Evolutionary conservation across 2,329 filamentous ascomycete genomes (phyloP), one percentile per base, ranked within the genome.

Genomic region (Aspergillus sojae): DNA sequence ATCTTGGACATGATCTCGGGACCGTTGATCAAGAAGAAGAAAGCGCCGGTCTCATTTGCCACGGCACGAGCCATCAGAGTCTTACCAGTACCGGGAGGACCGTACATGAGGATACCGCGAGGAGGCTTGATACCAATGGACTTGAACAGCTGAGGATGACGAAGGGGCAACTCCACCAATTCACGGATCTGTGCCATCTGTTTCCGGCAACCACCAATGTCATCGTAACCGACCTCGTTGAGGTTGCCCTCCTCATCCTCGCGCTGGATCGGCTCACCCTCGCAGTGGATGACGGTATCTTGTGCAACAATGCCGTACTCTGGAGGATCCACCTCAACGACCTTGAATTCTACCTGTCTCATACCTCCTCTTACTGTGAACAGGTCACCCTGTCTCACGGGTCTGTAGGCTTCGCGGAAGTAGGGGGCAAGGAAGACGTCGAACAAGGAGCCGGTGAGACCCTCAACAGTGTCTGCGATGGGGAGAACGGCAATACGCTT

Each of bases 1-100:
- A 98, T 98, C 88, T 98, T 98, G 64, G 94, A 97, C 95, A 99
- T 98, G 84, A 99, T 98, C 80, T 98, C 95, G 58, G 95, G 95
- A 69, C 95, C 94, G 82, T 98, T 98, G 88, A 99, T 98, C 68
- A 98, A 83, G 89, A 99, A 98, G 85, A 99, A 99, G 85, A 98
- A 98, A 56, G 94, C 94, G 74, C 95, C 95, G 39, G 95, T 98
- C 86, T 98, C 95, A 83, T 98, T 98, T 81, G 95, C 95, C 62
- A 99, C 95, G 68, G 95, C 95, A 81, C 95, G 92, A 76, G 95
- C 95, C 95, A 98, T 98, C 72, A 99, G 84, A 43, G 95, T 99
- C 87, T 99, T 99, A 90, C 95, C 95, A 68, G 95, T 98, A 91
- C 95, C 95, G 12, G 95, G 95, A 75, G 95, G 95, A 69, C 95